Evolutionary conservation across 495 filamentous ascomycete species (phyloP), one percentile per base, ranked within the genome.

Genomic region (Opeltia flavorubescens): DNA sequence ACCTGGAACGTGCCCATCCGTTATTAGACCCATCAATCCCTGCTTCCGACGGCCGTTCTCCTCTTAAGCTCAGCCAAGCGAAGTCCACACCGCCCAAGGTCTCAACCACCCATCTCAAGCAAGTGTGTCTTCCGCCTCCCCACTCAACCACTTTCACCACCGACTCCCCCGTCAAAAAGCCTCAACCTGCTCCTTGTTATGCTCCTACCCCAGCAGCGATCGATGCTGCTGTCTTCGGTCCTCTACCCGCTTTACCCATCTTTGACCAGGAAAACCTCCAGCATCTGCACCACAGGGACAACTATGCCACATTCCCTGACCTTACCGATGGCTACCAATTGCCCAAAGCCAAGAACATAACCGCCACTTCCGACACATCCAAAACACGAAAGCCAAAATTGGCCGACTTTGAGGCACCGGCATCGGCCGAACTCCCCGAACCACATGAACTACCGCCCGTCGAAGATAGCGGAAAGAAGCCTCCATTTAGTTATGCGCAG

Each of bases 401-500:
- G 57, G 59, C 60, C 50, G 58, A 75, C 55, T 52, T 54, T 53
- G 59, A 78, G 69, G 64, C 78, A 47, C 47, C 64, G n/a, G 33
- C 59, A 30, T 38, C 57, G 13, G 53, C 66, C n/a, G 59, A 68
- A 15, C 57, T 93, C 8, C 85, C 87, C 2, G 70, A 81, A 15
- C 83, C 78, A 25, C 72, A 81, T 49, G 77, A 84, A 15, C 87
- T 94, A 69, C 85, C 91, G 0, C 59, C 68, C 3, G 74, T 95
- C 11, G 70, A 81, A 47, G 91, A 98, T 58, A 86, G 95, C 59
- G 89, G 88, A 51, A 69, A 70, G 24, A 98, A 98, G 60, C 91
- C 91, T 2, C 74, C 72, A 5, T 86, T 86, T 55, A 95, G 89
- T 62, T 98, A 98, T 60, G 91, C 91, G 9, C 81, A 77, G n/a